Evolutionary conservation across 2,329 filamentous ascomycete species (phyloP).

Genomic region (Leptographium galeiforme): DNA sequence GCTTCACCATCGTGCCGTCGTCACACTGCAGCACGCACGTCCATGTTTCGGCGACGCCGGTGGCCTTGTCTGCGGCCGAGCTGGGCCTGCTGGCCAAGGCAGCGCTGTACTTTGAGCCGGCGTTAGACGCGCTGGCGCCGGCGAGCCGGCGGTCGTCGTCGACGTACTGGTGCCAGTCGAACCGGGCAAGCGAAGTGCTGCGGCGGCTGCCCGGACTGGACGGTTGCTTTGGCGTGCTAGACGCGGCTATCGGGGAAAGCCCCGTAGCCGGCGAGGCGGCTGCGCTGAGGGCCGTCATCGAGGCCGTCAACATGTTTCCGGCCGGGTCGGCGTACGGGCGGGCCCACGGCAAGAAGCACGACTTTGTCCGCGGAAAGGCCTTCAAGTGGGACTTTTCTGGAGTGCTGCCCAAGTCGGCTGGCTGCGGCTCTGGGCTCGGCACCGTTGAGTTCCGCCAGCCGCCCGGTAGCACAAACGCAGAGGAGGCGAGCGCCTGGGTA

Average conservation of each 20-base stretch:
- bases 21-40: constrained; percentile 23
- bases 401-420: constrained; percentile 10
- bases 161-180: constrained; percentile 23
- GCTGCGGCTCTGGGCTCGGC: constrained; percentile 10
- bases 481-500: constrained; percentile 20
- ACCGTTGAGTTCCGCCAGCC: constrained; percentile 25
- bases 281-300: constrained; percentile 4
- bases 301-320: constrained; percentile 20
- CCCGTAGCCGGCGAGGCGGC: constrained; percentile 10
- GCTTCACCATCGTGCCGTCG: constrained; percentile 15
- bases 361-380: constrained; percentile 24
- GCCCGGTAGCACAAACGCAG: constrained; percentile 17
- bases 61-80: constrained; percentile 12
- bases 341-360: constrained; percentile 16
- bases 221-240: constrained; percentile 15
- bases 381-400: constrained; percentile 27
- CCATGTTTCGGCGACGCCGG: constrained; percentile 18
- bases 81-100: constrained; percentile 19
- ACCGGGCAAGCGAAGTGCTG: constrained; percentile 17
- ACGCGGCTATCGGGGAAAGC: constrained; percentile 10
- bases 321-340: constrained; percentile 18
- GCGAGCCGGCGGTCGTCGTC: constrained; percentile 12
- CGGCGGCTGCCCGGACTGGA: constrained; percentile 5
- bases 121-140: constrained; percentile 20
- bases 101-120: constrained; percentile 20